These are phyloP conservation scores for Rhizoctonia solani DNA, from an alignment of 1,284 basidiomycete genomes.

Conservation along the genomic window DNA sequence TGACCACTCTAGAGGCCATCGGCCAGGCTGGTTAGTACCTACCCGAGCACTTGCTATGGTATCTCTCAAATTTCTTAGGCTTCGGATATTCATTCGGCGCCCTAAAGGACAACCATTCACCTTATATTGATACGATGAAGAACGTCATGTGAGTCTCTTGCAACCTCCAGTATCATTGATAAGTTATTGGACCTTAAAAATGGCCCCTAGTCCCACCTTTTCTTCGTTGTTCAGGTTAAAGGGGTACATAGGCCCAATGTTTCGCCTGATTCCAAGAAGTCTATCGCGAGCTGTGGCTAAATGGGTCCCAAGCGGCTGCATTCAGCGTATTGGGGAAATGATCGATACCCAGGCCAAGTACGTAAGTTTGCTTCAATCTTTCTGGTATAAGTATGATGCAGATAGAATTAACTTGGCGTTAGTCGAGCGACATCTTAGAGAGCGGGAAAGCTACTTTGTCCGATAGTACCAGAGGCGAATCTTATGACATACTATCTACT, in stretches of 20 bases:
- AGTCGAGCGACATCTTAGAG: slow-evolving; percentile 1
- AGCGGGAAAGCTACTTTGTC: neutral
- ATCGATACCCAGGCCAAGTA: slow-evolving; percentile 8
- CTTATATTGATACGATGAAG: neutral
- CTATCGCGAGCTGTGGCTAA: neutral
- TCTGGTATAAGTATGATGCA: neutral
- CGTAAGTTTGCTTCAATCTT: too few relatives aligned
- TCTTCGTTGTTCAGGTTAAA: neutral
- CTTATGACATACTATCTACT: slow-evolving; percentile 3
- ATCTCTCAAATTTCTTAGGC: neutral
- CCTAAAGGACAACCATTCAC: neutral
- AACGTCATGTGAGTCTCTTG: neutral
- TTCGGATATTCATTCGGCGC: slow-evolving; percentile 14
- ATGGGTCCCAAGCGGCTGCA: neutral
- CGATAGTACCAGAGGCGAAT: neutral
- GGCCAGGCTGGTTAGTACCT: slow-evolving; percentile 13
- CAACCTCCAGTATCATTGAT: too few relatives aligned
- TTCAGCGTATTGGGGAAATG: neutral
- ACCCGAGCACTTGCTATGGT: neutral
- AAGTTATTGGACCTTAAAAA: too few relatives aligned
- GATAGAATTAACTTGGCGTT: neutral
- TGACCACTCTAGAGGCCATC: neutral
- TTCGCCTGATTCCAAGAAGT: neutral
- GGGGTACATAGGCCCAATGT: neutral
- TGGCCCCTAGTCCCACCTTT: slow-evolving; percentile 1